Conservation (phyloP, 2,329 filamentous ascomycete species). For the Aspergillus carbonarius region DNA sequence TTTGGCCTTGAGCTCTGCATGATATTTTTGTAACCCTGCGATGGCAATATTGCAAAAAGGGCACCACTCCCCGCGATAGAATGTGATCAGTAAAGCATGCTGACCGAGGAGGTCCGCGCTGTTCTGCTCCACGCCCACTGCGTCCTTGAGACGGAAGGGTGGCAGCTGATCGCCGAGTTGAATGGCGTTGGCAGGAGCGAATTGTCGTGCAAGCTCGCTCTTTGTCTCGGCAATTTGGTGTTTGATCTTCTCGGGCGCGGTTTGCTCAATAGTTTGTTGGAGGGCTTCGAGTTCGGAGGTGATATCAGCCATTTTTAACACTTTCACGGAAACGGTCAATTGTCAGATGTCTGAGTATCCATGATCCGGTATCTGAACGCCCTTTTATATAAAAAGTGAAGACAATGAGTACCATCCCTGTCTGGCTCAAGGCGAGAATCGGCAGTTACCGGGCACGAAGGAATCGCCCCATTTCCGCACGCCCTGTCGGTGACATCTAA, state of each 20-base stretch:
- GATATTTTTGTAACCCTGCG: neutral
- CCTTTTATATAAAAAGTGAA: too few species aligned
- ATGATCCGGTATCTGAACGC: neutral
- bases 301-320: neutral
- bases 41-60: constrained; percentile 8
- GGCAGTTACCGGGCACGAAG: too few species aligned
- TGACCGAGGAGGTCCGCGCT: neutral
- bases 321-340: neutral
- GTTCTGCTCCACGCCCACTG: neutral
- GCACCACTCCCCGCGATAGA: constrained; percentile 11
- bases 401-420: too few species aligned
- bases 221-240: neutral
- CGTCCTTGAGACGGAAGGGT: neutral
- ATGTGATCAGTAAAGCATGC: constrained; percentile 3
- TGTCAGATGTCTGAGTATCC: neutral
- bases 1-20: neutral
- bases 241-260: too few species aligned
- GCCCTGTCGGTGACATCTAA: too few species aligned
- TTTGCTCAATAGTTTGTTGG: neutral
- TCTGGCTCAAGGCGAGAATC: too few species aligned
- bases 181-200: neutral
- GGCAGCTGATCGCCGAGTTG: neutral
- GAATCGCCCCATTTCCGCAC: too few species aligned
- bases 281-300: neutral
- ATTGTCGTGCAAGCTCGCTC: neutral